Percentiles rank a stretch among this genome's conserved stretches.
Conservation (phyloP, 345 rosid genomes). For the Euclidium syriacum region DNA sequence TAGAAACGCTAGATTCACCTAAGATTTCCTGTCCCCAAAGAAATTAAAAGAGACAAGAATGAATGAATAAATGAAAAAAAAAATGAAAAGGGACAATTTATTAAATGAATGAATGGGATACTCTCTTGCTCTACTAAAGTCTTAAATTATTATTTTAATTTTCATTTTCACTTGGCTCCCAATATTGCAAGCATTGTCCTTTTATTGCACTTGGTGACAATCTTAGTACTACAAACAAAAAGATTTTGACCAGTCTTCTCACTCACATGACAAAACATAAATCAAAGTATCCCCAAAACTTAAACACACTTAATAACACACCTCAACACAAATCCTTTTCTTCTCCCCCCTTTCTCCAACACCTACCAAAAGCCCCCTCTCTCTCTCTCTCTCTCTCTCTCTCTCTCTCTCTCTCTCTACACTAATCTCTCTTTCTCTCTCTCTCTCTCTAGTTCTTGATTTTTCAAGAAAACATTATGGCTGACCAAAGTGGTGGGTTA, state of each 20-base stretch:
- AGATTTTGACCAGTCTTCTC: constrained; percentile 37
- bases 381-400: not conserved
- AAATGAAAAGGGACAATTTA: not conserved
- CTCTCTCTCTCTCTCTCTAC: not conserved
- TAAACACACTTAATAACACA: constrained; percentile 8
- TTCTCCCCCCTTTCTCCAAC: constrained; percentile 39
- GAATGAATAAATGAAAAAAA: not conserved
- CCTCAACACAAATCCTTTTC: constrained; percentile 30
- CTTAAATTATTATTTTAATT: not conserved
- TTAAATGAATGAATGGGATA: constrained; percentile 24
- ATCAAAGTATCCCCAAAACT: not conserved
- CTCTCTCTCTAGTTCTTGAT: constrained; percentile 31
- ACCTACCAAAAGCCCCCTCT: constrained; percentile 27
- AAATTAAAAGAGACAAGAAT: constrained; percentile 23
- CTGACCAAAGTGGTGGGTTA: constrained; percentile 45
- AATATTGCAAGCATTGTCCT: constrained; percentile 31
- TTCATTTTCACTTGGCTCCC: constrained; percentile 27
- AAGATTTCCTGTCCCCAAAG: constrained; percentile 31
- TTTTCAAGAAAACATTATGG: constrained; percentile 30
- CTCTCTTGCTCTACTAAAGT: too few relatives aligned
- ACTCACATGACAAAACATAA: constrained; percentile 18
- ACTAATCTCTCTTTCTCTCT: not conserved
- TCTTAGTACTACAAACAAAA: constrained; percentile 36
- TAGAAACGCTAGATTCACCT: constrained; percentile 31
- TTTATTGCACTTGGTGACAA: constrained; percentile 39